Conservation (phyloP, 1,284 basidiomycete genomes). For the Tylopilus orsonianus region DNA sequence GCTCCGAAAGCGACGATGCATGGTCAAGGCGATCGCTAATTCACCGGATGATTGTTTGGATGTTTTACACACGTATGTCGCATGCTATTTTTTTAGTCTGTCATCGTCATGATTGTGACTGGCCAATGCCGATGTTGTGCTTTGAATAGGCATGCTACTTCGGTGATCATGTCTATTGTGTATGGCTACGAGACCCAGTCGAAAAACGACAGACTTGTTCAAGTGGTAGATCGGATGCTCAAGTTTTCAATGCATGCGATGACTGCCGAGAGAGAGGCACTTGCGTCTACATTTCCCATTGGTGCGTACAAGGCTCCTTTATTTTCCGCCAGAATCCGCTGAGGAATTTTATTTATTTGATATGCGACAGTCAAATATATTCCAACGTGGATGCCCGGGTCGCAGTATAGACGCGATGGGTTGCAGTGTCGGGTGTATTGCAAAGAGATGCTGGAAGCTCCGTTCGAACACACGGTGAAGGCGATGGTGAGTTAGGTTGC, state of each 20-base stretch:
- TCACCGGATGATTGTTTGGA: slow-evolving; percentile 3
- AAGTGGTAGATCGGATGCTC: slow-evolving; percentile 6
- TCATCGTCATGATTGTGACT: neutral
- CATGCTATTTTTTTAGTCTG: neutral
- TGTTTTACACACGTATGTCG: slow-evolving; percentile 2
- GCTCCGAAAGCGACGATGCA: slow-evolving; percentile 1
- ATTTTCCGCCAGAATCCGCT: neutral
- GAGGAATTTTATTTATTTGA: neutral
- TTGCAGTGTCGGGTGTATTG: slow-evolving; percentile 6
- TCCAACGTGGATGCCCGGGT: slow-evolving; percentile 10
- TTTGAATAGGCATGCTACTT: slow-evolving; percentile 1
- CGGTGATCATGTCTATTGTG: slow-evolving; percentile 6
- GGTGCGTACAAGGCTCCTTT: neutral
- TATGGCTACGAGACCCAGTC: slow-evolving; percentile 2
- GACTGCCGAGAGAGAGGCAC: slow-evolving; percentile 8
- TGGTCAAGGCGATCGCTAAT: slow-evolving; percentile 4
- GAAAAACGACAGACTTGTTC: neutral
- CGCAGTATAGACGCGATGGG: slow-evolving; percentile 4
- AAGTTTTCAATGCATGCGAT: slow-evolving; percentile 2
- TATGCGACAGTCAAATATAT: slow-evolving; percentile 7
- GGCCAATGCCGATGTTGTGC: neutral
- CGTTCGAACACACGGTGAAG: slow-evolving; percentile 5
- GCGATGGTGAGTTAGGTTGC: neutral
- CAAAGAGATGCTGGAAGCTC: slow-evolving; percentile 7
- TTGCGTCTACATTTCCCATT: slow-evolving; percentile 4